Conservation (phyloP, 441 rosid species). For the Erodium texanum region DNA sequence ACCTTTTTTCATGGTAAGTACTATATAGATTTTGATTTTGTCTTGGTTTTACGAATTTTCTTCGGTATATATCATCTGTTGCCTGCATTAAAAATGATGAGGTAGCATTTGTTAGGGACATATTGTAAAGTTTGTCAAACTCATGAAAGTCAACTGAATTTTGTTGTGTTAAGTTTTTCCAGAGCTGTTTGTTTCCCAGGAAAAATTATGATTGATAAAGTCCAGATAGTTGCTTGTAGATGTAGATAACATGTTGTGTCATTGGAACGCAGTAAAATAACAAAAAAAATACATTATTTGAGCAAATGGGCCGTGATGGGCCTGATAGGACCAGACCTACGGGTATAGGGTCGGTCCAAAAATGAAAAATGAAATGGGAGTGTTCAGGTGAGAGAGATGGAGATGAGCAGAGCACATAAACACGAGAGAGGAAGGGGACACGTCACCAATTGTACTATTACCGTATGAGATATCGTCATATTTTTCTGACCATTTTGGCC, state of each 20-base stretch:
- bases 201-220: too few species aligned
- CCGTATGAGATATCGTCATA: conserved; percentile 18
- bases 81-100: background rate
- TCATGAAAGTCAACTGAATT: too few species aligned
- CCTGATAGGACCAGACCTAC: background rate
- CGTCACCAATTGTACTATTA: conserved; percentile 23
- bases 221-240: background rate
- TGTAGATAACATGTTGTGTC: background rate
- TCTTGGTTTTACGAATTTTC: background rate
- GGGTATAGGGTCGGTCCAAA: too few species aligned
- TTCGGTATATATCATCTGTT: background rate
- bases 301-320: background rate
- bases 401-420: conserved; percentile 19
- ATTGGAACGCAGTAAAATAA: background rate
- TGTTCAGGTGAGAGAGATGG: too few species aligned
- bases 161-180: background rate
- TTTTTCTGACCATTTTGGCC: too few species aligned
- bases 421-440: conserved; percentile 26
- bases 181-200: background rate
- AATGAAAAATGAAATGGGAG: too few species aligned
- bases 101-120: background rate
- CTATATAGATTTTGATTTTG: background rate
- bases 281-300: too few species aligned
- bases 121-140: background rate
- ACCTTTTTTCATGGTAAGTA: background rate